Evolutionary conservation across 139 green algal genomes (phyloP).

Genomic region (Mychonastes homosphaera): DNA sequence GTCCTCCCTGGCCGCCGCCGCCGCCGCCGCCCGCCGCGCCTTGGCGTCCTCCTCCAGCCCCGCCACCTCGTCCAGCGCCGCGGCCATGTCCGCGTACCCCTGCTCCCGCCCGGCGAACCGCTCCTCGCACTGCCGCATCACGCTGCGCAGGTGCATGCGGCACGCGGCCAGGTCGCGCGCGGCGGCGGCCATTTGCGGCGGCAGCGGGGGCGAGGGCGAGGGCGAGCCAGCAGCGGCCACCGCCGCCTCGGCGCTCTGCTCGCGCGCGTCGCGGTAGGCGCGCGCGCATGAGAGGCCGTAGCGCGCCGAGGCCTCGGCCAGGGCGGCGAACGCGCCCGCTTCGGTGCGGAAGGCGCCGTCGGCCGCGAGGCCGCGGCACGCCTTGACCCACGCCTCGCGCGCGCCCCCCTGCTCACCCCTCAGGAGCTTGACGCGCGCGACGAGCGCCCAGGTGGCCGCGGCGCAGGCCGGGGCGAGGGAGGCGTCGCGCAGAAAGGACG

Average conservation of each 20-base stretch:
- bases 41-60: constrained; percentile 10
- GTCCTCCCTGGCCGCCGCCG: too few species aligned
- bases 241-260: constrained; percentile 40
- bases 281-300: constrained; percentile 37
- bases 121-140: constrained; percentile 50
- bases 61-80: constrained; percentile 15
- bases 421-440: not conserved
- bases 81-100: constrained; percentile 7
- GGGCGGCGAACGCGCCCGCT: constrained; percentile 40
- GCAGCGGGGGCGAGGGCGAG: constrained; percentile 23
- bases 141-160: constrained; percentile 55
- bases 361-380: too few species aligned
- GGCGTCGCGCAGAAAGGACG: not conserved
- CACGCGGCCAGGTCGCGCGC: constrained; percentile 44
- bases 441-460: not conserved
- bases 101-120: constrained; percentile 27
- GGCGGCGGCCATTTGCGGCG: constrained; percentile 1
- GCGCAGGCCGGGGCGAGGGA: not conserved
- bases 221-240: constrained; percentile 23
- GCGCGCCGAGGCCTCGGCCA: too few species aligned
- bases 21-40: constrained; percentile 2
- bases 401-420: not conserved
- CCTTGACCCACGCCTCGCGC: not conserved
- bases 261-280: constrained; percentile 29
- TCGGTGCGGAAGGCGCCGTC: not conserved